phyloP scores from a whole-genome alignment of 1,284 basidiomycete genomes.

The Coriolopsis trogii region DNA sequence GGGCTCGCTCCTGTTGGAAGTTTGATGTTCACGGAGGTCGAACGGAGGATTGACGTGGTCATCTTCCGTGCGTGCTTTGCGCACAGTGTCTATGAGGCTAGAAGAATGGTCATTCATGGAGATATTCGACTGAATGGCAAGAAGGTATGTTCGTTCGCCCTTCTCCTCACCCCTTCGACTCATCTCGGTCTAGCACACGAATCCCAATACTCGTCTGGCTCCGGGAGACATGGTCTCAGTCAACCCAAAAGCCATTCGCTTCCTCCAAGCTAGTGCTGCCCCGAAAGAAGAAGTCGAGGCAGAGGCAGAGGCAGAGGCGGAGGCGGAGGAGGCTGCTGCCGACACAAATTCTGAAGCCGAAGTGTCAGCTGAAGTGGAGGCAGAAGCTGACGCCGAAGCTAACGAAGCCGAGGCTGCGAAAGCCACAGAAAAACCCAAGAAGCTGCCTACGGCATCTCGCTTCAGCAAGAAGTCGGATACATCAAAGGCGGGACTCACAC shows the following conservation, averaged over 20 bases:
- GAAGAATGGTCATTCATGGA: constrained; percentile 86
- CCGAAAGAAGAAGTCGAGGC: constrained; percentile 26
- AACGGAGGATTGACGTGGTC: constrained; percentile 91
- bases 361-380: neutral
- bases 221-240: constrained; percentile 96
- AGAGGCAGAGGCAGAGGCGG: constrained; percentile 20
- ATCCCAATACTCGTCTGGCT: constrained; percentile 89
- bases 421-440: no score
- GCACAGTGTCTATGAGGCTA: constrained; percentile 88
- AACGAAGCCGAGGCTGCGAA: no score
- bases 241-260: constrained; percentile 79
- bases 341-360: constrained; percentile 8
- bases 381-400: neutral
- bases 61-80: constrained; percentile 93
- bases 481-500: constrained; percentile 45
- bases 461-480: constrained; percentile 3
- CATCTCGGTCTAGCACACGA: constrained; percentile 59
- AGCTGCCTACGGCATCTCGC: neutral
- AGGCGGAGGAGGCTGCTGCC: constrained; percentile 3
- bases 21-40: constrained; percentile 93
- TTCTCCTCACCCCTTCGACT: neutral
- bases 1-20: constrained; percentile 82
- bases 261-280: constrained; percentile 53
- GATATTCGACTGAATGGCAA: constrained; percentile 90
- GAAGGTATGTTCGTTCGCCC: constrained; percentile 57